Evolutionary conservation across 176 grass and related monocot species (phyloP).

Genomic region (Dactylis glomerata): DNA sequence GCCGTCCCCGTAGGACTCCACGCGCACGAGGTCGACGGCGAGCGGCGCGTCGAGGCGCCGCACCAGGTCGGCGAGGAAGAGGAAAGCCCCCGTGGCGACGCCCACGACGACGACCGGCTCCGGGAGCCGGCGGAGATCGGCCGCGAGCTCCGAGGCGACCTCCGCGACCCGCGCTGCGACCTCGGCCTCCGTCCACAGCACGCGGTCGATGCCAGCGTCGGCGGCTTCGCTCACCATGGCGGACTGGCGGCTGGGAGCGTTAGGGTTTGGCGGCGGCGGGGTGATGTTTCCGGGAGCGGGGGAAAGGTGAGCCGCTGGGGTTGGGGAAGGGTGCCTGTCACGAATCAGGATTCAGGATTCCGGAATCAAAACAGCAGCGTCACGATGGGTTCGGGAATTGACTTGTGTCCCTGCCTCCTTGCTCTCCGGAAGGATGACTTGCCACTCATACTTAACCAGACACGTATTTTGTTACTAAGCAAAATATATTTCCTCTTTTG

Average conservation of each 20-base stretch:
- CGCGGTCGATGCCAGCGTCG: conserved; percentile 52
- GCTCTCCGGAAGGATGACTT: too few relatives aligned
- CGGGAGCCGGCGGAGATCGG: conserved; percentile 50
- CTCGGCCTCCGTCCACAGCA: conserved; percentile 70
- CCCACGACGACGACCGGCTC: conserved; percentile 58
- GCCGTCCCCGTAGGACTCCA: conserved; percentile 83
- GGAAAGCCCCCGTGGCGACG: conserved; percentile 80
- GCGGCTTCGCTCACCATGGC: conserved; percentile 44
- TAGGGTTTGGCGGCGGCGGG: conserved; percentile 18
- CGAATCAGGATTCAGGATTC: too few relatives aligned
- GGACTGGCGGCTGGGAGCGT: not conserved
- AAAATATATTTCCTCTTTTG: too few relatives aligned
- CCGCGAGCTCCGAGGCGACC: conserved; percentile 52
- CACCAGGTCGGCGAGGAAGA: conserved; percentile 85
- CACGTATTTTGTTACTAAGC: too few relatives aligned
- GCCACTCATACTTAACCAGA: too few relatives aligned
- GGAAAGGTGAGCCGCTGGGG: too few relatives aligned
- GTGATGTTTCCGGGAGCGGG: too few relatives aligned
- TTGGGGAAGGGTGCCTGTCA: too few relatives aligned
- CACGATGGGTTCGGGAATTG: too few relatives aligned
- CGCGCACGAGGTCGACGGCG: conserved; percentile 68
- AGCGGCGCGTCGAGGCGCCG: conserved; percentile 56
- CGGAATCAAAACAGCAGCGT: too few relatives aligned
- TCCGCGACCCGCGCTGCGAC: conserved; percentile 60
- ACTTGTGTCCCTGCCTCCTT: too few relatives aligned